Evolutionary conservation across 129 eudicot genomes (phyloP), one percentile per base, ranked within the genome.

Genomic region (Smallanthus sonchifolius): DNA sequence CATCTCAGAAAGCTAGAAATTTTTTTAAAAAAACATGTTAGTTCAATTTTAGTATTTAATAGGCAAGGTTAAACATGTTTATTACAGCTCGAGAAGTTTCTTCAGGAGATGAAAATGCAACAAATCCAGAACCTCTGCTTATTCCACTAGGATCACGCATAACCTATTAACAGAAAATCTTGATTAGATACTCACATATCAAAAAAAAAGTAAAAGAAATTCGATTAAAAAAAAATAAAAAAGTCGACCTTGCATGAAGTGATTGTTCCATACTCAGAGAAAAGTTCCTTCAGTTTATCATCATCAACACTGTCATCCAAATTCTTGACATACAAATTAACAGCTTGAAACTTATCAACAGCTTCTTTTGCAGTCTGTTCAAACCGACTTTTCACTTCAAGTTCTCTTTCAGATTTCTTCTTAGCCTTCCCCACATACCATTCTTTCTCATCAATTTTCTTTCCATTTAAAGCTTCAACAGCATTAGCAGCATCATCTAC

Each of bases 21-120:
- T 4, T 32, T 17, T 4, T 64, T 17, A 59, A 70, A 36, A 57
- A 28, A 2, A 2, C 14, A 45, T 14, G 54, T 65, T 59, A 72
- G 65, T 45, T 54, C 42, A 72, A 7, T 4, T 4, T 15, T 30
- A 42, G 47, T 39, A 36, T 7, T 48, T 24, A 34, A 38, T 49
- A 32, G 37, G n/a, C 4, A 10, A 30, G 5, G 24, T 4, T 49
- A 49, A 49, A 16, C 2, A 69, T 44, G 43, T 48, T 28, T 83
- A 93, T 83, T 86, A 90, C 96, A 81, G 96, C 93, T 39, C 92
- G 84, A 40, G 88, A 73, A 60, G 96, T 88, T 83, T 90, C 96
- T 76, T 90, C 96, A 35, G 90, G 69, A 59, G 92, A 75, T 6
- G 92, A 81, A 69, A 90, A 90, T 1, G 96, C 92, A 85, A 90